phyloP scores from a whole-genome alignment of 345 rosid species.

The Acer campestre region DNA sequence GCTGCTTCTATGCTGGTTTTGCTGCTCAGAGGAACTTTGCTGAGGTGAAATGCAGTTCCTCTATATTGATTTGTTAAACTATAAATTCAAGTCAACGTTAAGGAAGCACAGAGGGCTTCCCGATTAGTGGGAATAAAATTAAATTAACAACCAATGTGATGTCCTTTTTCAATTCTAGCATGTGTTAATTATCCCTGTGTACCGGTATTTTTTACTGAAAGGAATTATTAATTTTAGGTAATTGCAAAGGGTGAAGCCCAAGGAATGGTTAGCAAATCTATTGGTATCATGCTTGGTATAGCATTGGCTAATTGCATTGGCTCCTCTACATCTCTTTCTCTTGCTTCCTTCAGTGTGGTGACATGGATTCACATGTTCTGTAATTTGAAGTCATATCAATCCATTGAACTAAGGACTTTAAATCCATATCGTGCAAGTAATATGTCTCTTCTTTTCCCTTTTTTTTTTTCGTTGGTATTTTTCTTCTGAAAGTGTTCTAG shows the following conservation, averaged over 20 bases:
- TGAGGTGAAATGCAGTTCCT: slow-evolving; percentile 56
- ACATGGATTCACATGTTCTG: slow-evolving; percentile 94
- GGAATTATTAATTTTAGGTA: slow-evolving; percentile 51
- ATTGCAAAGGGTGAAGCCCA: slow-evolving; percentile 99
- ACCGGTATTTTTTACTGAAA: slow-evolving; percentile 9
- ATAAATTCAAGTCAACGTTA: neutral
- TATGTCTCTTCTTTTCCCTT: slow-evolving; percentile 22
- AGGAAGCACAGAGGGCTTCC: neutral
- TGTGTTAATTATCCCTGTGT: neutral
- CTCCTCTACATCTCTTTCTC: slow-evolving; percentile 74
- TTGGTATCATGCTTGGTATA: slow-evolving; percentile 85
- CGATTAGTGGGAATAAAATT: neutral
- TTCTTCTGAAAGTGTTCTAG: neutral
- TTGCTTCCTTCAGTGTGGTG: slow-evolving; percentile 77
- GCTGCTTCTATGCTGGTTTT: slow-evolving; percentile 98
- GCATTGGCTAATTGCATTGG: slow-evolving; percentile 75
- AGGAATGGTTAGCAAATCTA: slow-evolving; percentile 96
- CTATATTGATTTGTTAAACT: slow-evolving; percentile 13
- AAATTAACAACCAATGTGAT: neutral
- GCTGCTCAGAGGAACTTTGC: slow-evolving; percentile 99
- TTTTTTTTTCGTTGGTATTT: too few relatives aligned
- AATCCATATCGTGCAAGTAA: slow-evolving; percentile 98
- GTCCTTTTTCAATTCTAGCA: neutral
- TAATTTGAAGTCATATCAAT: slow-evolving; percentile 91
- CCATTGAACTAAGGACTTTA: slow-evolving; percentile 87